Conservation (phyloP, 495 filamentous ascomycete genomes). For the Parmelia sp. region DNA sequence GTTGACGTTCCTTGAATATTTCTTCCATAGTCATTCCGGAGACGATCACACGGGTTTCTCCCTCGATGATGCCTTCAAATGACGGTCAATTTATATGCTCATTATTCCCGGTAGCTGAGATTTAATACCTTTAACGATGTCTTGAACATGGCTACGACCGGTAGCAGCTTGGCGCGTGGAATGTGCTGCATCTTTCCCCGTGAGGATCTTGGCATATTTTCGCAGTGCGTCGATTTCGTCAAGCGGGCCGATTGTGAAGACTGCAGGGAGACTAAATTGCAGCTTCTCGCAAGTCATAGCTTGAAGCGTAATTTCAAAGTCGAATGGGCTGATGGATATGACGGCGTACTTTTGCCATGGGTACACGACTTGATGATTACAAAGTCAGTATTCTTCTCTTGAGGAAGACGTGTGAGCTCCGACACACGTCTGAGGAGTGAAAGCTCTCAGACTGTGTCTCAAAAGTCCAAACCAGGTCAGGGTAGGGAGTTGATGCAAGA, state of each 20-base stretch:
- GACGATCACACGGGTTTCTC: constrained; percentile 72
- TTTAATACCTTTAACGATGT: constrained; percentile 61
- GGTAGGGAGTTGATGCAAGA: too few relatives aligned
- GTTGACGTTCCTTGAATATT: constrained; percentile 72
- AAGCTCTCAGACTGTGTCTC: too few relatives aligned
- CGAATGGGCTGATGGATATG: constrained; percentile 65
- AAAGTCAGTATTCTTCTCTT: too few relatives aligned
- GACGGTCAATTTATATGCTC: background rate
- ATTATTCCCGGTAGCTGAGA: background rate
- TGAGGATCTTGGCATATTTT: constrained; percentile 73
- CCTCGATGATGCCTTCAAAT: constrained; percentile 68
- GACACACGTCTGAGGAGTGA: too few relatives aligned
- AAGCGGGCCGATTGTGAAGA: constrained; percentile 79
- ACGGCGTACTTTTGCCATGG: constrained; percentile 53
- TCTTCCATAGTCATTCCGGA: constrained; percentile 82
- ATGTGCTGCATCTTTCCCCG: constrained; percentile 45
- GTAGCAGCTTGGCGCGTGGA: constrained; percentile 26
- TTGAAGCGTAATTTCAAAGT: constrained; percentile 67
- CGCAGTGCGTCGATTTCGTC: constrained; percentile 60
- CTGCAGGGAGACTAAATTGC: constrained; percentile 69
- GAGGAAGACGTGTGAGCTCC: too few relatives aligned
- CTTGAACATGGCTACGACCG: constrained; percentile 62
- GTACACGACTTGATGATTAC: too few relatives aligned
- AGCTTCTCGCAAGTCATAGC: constrained; percentile 83
- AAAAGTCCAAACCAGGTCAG: too few relatives aligned